Evolutionary conservation across 345 rosid species (phyloP).

Genomic region (Linum usitatissimum): DNA sequence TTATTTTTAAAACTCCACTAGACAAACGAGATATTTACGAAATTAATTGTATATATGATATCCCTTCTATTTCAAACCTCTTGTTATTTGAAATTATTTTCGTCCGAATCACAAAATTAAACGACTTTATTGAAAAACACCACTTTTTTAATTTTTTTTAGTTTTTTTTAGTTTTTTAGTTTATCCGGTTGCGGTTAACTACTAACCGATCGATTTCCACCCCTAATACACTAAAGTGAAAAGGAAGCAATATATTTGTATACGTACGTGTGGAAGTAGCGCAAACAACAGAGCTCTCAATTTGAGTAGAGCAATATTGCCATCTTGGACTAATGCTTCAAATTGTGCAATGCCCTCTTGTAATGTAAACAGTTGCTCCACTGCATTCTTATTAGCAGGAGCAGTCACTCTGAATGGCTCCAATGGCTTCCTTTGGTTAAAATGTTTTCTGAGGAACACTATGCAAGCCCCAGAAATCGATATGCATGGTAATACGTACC

Average conservation of each 20-base stretch:
- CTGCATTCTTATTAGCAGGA: conserved; percentile 74
- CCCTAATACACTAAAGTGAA: no score
- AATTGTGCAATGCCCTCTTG: conserved; percentile 65
- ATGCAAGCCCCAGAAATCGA: conserved; percentile 37
- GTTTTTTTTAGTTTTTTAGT: no score
- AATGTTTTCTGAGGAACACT: conserved; percentile 57
- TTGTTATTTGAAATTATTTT: no score
- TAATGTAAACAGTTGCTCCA: conserved; percentile 70
- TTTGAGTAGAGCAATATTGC: conserved; percentile 71
- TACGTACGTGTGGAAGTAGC: conserved; percentile 61
- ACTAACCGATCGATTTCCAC: no score
- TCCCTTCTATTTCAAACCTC: no score
- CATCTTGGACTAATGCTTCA: conserved; percentile 66
- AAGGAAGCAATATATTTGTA: background rate
- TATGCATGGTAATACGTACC: conserved; percentile 44
- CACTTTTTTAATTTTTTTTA: no score
- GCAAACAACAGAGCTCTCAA: conserved; percentile 80
- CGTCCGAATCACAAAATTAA: no score
- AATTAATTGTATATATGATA: no score
- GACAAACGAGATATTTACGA: no score
- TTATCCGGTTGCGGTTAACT: no score
- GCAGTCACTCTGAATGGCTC: conserved; percentile 51
- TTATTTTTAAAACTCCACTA: no score
- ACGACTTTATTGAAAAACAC: no score
- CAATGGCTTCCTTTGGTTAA: conserved; percentile 39